phyloP scores from a whole-genome alignment of 179 eudicot species.

The Beta macrorhiza region DNA sequence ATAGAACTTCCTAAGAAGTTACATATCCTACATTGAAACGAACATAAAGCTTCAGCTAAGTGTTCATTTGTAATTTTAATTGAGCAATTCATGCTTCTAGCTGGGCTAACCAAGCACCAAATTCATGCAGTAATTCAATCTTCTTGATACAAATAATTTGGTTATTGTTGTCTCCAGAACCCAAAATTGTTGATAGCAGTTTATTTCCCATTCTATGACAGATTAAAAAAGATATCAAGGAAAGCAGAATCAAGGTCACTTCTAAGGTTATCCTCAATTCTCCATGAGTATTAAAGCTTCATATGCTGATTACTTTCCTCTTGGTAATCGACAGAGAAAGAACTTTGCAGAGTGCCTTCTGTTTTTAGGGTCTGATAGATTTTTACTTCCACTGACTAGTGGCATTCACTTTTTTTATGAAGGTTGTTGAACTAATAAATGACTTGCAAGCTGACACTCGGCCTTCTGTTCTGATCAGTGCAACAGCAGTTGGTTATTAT shows the following conservation, averaged over 20 bases:
- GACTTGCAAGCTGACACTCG: slow-evolving; percentile 52
- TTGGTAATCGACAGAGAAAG: background rate
- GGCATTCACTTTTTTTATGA: slow-evolving; percentile 29
- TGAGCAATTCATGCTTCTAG: background rate
- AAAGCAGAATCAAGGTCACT: slow-evolving; percentile 84
- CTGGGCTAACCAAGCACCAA: background rate
- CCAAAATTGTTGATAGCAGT: slow-evolving; percentile 10
- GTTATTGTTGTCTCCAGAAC: background rate
- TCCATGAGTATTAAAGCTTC: background rate
- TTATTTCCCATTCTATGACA: slow-evolving; percentile 30
- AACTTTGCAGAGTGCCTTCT: background rate
- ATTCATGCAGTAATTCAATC: background rate
- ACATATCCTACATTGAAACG: too few relatives aligned
- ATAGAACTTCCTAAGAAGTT: too few relatives aligned
- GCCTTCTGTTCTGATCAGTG: slow-evolving; percentile 87
- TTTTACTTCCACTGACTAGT: slow-evolving; percentile 13
- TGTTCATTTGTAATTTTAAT: background rate
- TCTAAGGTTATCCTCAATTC: slow-evolving; percentile 58
- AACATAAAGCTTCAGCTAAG: background rate
- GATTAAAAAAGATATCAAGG: slow-evolving; percentile 91
- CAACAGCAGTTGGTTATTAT: slow-evolving; percentile 94
- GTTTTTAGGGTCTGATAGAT: background rate
- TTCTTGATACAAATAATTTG: background rate
- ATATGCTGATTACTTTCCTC: background rate
- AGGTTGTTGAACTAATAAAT: slow-evolving; percentile 87